These are phyloP conservation scores for Uronychia setigera DNA, from an alignment of 73 alveolate species.

Conservation along the genomic window DNA sequence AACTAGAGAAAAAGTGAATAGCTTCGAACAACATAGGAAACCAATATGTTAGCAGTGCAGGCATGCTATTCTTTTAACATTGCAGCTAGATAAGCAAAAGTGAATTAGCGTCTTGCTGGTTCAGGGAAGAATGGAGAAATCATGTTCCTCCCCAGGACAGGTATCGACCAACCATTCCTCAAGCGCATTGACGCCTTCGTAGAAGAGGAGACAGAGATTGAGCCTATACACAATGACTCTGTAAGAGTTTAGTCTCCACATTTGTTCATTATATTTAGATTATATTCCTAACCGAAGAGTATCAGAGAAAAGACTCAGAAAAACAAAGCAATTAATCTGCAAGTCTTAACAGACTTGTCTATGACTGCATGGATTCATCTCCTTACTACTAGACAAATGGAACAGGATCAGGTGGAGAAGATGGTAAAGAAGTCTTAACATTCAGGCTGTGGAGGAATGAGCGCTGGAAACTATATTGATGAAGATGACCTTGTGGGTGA, in stretches of 20 bases:
- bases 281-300: not conserved
- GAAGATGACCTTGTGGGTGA: not conserved
- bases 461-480: not conserved
- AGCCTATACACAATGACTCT: constrained; percentile 6
- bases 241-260: too few species aligned
- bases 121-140: not conserved
- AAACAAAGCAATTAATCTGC: not conserved
- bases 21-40: not conserved
- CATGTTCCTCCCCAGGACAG: constrained; percentile 32
- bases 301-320: constrained; percentile 27
- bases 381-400: not conserved
- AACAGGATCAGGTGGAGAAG: constrained; percentile 62
- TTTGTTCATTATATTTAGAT: not conserved
- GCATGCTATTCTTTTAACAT: not conserved
- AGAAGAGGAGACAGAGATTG: constrained; percentile 23
- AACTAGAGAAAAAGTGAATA: not conserved
- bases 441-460: not conserved
- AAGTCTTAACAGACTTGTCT: constrained; percentile 7
- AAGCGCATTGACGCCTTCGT: constrained; percentile 18
- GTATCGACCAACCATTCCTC: constrained; percentile 34
- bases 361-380: constrained; percentile 41
- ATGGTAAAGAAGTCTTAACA: not conserved
- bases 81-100: not conserved
- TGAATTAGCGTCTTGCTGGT: not conserved
- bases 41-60: not conserved